Evolutionary conservation across 2,329 filamentous ascomycete genomes (phyloP), one percentile per base, ranked within the genome.

Genomic region (Xylaria polymorpha): DNA sequence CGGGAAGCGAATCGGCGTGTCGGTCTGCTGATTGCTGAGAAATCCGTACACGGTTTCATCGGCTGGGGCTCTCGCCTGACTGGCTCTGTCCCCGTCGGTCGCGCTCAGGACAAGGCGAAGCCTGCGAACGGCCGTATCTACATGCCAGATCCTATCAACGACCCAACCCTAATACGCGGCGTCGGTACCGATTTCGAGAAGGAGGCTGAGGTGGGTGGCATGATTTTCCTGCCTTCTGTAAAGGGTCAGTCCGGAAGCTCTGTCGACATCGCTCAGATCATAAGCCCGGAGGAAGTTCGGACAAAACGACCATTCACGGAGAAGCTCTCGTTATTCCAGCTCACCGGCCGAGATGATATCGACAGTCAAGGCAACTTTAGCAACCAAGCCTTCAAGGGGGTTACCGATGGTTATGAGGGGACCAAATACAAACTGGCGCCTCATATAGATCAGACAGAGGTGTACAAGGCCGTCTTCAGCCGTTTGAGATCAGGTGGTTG

Each of bases 41-140:
- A 98, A 80, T 98, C 94, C 2, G 97, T 98, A 82, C 90, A 93
- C 76, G 90, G 95, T 79, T 97, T 98, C 78, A 94, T 99, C 76
- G 96, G 96, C 50, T 91, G 91, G 84, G 88, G 93, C 73, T 94
- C 96, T 32, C 88, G 92, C 61, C 89, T 93, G 79, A 92, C 94
- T 60, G 95, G 96, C 44, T 92, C 94, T 7, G 93, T 99, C 25
- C 93, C 95, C n/a, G 96, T 99, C 61, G 93, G 94, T 64, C 88
- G 96, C 75, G 94, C 96, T 32, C 90, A 98, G 83, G 96, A 99
- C 79, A 88, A 90, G 77, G 92, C 96, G 73, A 97, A 92, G 79
- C 86, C 92, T 14, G 94, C 89, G 4, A 83, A 86, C 61, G 96
- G 96, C 68, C 91, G 87, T 59, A 91, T 99, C 73, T 98, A 96